Percentiles rank a stretch among this genome's conserved stretches.
Conservation (phyloP, 2,329 filamentous ascomycete species). For the Sclerotinia trifoliorum region DNA sequence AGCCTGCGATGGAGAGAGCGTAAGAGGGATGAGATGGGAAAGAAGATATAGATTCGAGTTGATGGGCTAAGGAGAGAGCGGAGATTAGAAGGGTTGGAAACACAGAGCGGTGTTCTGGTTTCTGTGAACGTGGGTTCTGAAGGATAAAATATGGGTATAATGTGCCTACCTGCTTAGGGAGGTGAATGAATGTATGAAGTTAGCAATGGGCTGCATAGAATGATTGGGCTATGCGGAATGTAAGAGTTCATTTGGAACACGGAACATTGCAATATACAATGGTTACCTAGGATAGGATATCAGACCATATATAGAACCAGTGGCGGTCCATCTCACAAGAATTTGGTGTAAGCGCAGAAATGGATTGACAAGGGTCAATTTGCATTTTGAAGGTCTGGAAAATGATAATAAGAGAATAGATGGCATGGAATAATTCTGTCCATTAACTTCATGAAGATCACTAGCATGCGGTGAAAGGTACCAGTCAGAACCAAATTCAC, state of each 20-base stretch:
- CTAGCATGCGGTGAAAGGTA: neutral
- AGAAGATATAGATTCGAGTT: too few relatives aligned
- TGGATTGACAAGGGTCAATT: neutral
- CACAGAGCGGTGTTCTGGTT: neutral
- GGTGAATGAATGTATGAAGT: neutral
- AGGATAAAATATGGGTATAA: neutral
- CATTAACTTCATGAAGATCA: conserved; percentile 2
- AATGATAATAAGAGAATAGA: neutral
- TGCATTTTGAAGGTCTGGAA: neutral
- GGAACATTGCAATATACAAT: neutral
- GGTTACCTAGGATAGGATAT: neutral
- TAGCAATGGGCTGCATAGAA: too few relatives aligned
- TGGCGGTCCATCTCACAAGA: too few relatives aligned
- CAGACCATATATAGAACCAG: neutral
- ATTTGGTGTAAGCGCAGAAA: neutral
- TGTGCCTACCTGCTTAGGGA: neutral
- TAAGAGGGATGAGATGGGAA: too few relatives aligned
- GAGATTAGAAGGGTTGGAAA: too few relatives aligned
- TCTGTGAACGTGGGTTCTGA: too few relatives aligned
- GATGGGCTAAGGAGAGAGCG: too few relatives aligned
- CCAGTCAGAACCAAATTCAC: conserved; percentile 9
- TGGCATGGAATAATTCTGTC: conserved; percentile 10
- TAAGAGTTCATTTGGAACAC: neutral
- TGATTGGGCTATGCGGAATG: neutral
- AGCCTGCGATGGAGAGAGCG: too few relatives aligned